Percentiles rank a stretch among this genome's conserved stretches.
Evolutionary conservation across 140 eudicot species (phyloP).

Genomic region (Oenanthe javanica): DNA sequence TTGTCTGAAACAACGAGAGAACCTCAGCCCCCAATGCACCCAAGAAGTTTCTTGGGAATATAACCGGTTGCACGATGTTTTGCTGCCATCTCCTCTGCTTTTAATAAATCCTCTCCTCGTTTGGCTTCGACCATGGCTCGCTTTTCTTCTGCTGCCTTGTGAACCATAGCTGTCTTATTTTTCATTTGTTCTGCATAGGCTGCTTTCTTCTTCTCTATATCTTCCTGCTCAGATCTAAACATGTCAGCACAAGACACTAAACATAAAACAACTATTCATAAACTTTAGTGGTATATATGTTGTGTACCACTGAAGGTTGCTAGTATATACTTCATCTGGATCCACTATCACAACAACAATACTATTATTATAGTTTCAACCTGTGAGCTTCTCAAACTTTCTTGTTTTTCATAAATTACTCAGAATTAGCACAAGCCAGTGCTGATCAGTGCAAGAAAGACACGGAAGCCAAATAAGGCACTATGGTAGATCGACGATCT

Average conservation of each 20-base stretch:
- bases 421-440: not conserved
- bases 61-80: constrained; percentile 70
- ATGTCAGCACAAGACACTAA: not conserved
- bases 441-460: not conserved
- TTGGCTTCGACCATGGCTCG: constrained; percentile 71
- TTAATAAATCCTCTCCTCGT: constrained; percentile 51
- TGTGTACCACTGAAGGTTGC: not conserved
- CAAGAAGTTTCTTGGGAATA: constrained; percentile 49
- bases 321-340: not conserved
- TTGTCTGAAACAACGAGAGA: not conserved
- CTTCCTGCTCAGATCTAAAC: constrained; percentile 48
- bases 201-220: constrained; percentile 75
- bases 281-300: not conserved
- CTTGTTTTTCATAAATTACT: not conserved
- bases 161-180: constrained; percentile 58
- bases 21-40: constrained; percentile 48
- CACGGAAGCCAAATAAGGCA: not conserved
- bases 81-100: constrained; percentile 76
- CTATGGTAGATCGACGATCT: not conserved
- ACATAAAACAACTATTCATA: not conserved
- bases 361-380: not conserved
- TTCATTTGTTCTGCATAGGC: constrained; percentile 63
- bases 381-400: not conserved
- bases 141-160: constrained; percentile 86
- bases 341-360: not conserved